Base-by-base conservation (phyloP, 768 basidiomycete species). In the Rhodocollybia butyracea region DNA sequence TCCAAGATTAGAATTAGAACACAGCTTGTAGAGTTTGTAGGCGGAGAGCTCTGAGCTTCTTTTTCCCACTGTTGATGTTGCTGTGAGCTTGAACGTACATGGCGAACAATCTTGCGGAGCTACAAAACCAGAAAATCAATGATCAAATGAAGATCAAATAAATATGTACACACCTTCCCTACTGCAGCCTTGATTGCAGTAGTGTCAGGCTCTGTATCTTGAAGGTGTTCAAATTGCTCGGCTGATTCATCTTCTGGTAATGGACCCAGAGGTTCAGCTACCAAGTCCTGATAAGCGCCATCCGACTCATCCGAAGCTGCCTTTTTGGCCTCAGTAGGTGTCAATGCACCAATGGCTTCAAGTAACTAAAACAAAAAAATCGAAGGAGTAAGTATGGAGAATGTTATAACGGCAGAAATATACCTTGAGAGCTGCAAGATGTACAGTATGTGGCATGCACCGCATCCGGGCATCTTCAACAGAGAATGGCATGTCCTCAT, bases 1-100 rank as follows among this genome's bases (percentile, higher is more conserved):
- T 71, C 70, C 1, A 72, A 60, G 24, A 71, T 72, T 1, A 66
- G 62, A 58, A 69, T 67, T 1, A 66, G 51, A 2, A 54, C 46
- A 21, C n/a, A 17, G 19, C 51, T 53, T 12, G 6, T 24, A n/a
- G 22, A 22, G 12, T 21, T 21, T 21, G 31, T 51, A 17, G 50
- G n/a, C 22, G 7, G 7, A 24, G 19, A 43, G 7, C 17, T 51
- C 6, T 24, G 3, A n/a, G 64, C 55, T 39, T 66, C 54, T 2
- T 17, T 26, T 19, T 59, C 40, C 67, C 64, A 69, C 3, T 46
- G 32, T 22, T 59, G 38, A 11, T 51, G 41, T n/a, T 57, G 58
- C 46, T 69, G 70, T 7, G 65, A 66, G 30, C 64, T 67, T 5
- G 54, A 58, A 0, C 60, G 58, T 3, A 70, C 54, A 21, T 59